These are phyloP conservation scores for Diospyros lotus DNA, from an alignment of 148 eudicot genomes.

Conservation along the genomic window DNA sequence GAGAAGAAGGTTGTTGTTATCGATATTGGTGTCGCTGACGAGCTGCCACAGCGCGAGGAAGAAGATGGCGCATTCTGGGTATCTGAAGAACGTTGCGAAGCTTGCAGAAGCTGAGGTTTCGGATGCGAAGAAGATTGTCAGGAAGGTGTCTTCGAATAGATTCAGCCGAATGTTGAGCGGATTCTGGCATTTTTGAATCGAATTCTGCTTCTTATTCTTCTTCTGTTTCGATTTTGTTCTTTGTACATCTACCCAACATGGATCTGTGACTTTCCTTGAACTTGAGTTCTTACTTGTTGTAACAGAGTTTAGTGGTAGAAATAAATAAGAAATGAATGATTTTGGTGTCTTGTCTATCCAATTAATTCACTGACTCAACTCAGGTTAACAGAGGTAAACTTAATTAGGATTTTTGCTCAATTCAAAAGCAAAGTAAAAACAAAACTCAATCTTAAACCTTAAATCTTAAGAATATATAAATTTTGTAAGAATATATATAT, in stretches of 20 bases:
- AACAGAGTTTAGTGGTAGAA: not conserved
- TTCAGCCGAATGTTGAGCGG: constrained; percentile 54
- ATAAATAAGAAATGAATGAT: too few species aligned
- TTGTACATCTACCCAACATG: constrained; percentile 15
- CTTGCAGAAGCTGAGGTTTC: constrained; percentile 67
- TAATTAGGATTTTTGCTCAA: too few species aligned
- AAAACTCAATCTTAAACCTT: too few species aligned
- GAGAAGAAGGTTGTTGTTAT: constrained; percentile 53
- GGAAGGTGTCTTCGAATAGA: constrained; percentile 56
- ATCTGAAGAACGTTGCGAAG: constrained; percentile 61
- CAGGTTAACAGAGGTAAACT: too few species aligned
- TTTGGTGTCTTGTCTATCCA: too few species aligned
- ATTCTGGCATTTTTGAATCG: constrained; percentile 52
- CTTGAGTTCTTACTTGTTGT: not conserved
- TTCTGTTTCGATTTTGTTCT: constrained; percentile 2
- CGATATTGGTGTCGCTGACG: constrained; percentile 53
- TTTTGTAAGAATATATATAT: too few species aligned
- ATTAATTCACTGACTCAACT: too few species aligned
- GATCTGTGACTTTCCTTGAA: not conserved
- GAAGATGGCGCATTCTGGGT: constrained; percentile 58
- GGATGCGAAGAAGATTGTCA: constrained; percentile 76
- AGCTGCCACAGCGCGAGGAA: constrained; percentile 56
- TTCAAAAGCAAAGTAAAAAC: too few species aligned
- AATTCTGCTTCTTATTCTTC: constrained; percentile 2
- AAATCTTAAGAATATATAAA: too few species aligned